A percentile compares a stretch with the other conserved stretches of the same genome.
phyloP scores from a whole-genome alignment of 2,329 filamentous ascomycete genomes.

The Stromatinia cepivora region DNA sequence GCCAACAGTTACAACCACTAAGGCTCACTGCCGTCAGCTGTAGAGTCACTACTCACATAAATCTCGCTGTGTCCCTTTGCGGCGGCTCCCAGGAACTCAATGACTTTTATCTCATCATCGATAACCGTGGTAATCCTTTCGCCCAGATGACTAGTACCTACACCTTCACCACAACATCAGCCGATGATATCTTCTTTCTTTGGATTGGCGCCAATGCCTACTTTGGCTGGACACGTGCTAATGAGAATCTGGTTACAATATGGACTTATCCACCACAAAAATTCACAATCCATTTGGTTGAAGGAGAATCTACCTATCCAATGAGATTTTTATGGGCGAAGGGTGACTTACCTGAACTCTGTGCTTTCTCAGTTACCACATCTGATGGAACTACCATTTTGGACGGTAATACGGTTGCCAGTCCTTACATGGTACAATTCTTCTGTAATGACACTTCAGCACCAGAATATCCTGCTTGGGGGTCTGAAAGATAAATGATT shows the following conservation, averaged over 20 bases:
- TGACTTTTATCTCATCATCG: conserved; percentile 2
- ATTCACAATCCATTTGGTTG: background rate
- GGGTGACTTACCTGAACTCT: background rate
- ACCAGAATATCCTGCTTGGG: background rate
- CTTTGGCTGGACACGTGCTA: background rate
- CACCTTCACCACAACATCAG: background rate
- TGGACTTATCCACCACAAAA: background rate
- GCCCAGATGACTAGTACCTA: background rate
- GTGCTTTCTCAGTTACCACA: background rate
- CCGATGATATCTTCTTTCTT: background rate
- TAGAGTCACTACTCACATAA: background rate
- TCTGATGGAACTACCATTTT: background rate
- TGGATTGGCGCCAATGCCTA: background rate
- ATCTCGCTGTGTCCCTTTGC: background rate
- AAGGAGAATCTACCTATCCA: background rate
- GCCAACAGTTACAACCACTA: background rate
- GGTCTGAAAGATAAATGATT: background rate
- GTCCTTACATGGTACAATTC: background rate
- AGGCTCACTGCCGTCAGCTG: background rate
- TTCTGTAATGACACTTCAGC: background rate
- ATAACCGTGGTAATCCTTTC: background rate
- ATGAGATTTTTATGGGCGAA: background rate
- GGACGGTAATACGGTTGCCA: background rate
- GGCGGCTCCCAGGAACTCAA: background rate
- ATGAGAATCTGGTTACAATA: background rate